Conservation (phyloP, 495 filamentous ascomycete species). For the Podospora sp. region DNA sequence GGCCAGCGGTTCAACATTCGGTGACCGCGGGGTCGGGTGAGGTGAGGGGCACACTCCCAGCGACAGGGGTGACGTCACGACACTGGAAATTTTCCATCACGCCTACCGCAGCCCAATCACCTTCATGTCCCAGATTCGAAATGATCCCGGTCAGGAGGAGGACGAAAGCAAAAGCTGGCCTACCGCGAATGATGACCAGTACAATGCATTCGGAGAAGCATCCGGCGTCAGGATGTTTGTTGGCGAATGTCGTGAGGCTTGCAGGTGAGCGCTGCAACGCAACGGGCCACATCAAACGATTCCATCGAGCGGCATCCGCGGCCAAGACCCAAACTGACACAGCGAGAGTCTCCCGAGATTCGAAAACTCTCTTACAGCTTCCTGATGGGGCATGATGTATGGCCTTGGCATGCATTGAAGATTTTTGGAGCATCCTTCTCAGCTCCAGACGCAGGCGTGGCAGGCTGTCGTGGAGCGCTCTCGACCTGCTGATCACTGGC, state of each 20-base stretch:
- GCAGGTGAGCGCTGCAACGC: neutral
- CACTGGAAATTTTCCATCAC: neutral
- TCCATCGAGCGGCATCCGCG: neutral
- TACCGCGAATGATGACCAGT: no score
- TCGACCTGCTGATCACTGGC: neutral
- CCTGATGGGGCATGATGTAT: neutral
- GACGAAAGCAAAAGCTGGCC: neutral
- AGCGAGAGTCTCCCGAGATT: neutral
- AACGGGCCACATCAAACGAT: neutral
- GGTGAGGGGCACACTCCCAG: neutral
- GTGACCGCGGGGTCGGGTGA: neutral
- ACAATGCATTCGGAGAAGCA: neutral
- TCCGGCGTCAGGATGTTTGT: neutral
- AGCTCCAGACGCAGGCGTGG: neutral
- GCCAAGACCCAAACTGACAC: neutral
- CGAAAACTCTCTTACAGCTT: neutral
- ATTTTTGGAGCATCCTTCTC: neutral
- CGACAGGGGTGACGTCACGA: neutral
- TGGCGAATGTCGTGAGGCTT: neutral
- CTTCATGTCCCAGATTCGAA: no score
- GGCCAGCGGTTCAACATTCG: neutral
- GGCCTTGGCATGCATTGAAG: neutral
- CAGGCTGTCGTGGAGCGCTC: neutral
- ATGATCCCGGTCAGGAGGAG: neutral
- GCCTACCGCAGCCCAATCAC: no score